Conservation (phyloP, 306 rosid genomes). For the Trifolium fragiferum region DNA sequence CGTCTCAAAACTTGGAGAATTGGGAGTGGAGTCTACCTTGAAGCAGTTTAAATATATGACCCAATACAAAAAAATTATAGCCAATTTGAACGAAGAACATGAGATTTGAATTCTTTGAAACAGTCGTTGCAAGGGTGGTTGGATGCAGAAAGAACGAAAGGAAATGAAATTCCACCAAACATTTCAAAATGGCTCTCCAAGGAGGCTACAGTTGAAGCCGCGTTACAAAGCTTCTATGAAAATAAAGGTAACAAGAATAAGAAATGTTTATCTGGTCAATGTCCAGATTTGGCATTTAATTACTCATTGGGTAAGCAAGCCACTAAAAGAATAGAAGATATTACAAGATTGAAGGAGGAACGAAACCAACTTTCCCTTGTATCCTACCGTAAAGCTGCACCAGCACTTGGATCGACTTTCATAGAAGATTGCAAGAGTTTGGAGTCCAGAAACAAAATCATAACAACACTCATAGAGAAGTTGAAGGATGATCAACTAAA, state of each 20-base stretch:
- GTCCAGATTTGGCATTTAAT: neutral
- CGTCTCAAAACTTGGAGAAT: no score
- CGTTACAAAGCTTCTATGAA: neutral
- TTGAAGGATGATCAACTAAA: neutral
- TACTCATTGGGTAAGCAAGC: neutral
- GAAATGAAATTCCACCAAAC: neutral
- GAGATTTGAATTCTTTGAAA: neutral
- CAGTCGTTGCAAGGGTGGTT: neutral
- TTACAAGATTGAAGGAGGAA: neutral
- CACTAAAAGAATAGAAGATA: no score
- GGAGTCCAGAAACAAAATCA: neutral
- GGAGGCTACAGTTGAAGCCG: neutral
- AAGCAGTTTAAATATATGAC: neutral
- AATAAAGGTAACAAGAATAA: no score
- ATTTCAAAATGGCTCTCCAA: neutral
- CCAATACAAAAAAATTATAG: neutral
- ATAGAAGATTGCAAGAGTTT: neutral
- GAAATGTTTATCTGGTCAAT: neutral
- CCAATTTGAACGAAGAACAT: neutral
- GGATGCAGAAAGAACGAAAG: constrained; percentile 8
- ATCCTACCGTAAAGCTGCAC: neutral
- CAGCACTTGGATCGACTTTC: neutral
- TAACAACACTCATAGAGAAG: neutral
- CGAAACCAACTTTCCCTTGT: no score
- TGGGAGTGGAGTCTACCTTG: neutral